phyloP scores from a whole-genome alignment of 192 early-diverging fungal genomes.

The Coemansia sp. region DNA sequence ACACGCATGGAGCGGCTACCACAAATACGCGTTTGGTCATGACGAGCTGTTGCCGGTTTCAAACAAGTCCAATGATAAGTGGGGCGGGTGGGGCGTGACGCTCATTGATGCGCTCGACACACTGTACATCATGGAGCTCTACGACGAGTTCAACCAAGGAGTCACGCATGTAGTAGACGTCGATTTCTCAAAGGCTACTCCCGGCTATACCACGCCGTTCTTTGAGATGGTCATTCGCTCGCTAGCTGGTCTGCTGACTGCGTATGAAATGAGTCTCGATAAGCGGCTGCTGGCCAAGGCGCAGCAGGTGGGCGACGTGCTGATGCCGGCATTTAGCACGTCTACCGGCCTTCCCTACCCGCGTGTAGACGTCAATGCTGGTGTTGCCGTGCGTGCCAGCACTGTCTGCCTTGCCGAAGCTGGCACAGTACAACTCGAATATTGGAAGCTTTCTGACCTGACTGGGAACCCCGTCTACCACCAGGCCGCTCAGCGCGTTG shows the following conservation, averaged over 20 bases:
- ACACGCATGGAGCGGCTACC: constrained; percentile 56
- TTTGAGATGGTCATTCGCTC: constrained; percentile 88
- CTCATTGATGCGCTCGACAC: constrained; percentile 90
- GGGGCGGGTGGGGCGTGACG: constrained; percentile 62
- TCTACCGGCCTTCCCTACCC: constrained; percentile 74
- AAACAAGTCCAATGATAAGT: constrained; percentile 47
- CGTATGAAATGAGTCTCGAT: constrained; percentile 83
- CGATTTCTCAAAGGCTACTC: constrained; percentile 56
- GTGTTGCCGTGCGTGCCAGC: constrained; percentile 23
- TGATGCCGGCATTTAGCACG: constrained; percentile 76
- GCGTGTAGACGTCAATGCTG: constrained; percentile 57
- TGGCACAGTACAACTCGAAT: constrained; percentile 82
- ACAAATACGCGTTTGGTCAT: constrained; percentile 45
- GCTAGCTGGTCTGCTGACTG: constrained; percentile 78
- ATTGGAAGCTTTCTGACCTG: constrained; percentile 76
- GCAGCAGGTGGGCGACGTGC: constrained; percentile 63
- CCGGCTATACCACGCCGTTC: constrained; percentile 60
- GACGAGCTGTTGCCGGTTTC: constrained; percentile 55
- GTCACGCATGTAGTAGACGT: constrained; percentile 65
- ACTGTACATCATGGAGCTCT: constrained; percentile 80
- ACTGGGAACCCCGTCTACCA: constrained; percentile 74
- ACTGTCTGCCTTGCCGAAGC: constrained; percentile 62
- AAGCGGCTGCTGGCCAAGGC: constrained; percentile 69
- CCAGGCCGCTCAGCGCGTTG: constrained; percentile 56
- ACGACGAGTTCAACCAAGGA: constrained; percentile 75